Evolutionary conservation across 495 filamentous ascomycete genomes (phyloP).

Genomic region (Penicillium argentinense): DNA sequence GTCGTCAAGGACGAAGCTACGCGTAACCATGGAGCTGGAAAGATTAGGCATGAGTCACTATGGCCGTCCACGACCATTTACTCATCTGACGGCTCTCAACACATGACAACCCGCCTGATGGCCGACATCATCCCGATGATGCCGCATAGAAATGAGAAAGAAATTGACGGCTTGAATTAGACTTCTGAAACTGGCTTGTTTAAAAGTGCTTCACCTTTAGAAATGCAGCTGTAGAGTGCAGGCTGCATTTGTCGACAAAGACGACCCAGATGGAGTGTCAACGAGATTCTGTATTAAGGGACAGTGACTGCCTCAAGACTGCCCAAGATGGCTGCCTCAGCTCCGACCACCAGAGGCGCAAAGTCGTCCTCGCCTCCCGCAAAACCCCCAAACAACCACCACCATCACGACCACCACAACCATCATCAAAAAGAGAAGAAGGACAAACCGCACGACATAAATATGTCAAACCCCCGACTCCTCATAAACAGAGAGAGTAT

Average conservation of each 20-base stretch:
- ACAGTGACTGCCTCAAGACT: slow-evolving; percentile 8
- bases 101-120: slow-evolving; percentile 31
- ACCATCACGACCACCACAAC: slow-evolving; percentile 1
- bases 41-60: slow-evolving; percentile 10
- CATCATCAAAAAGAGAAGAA: background rate
- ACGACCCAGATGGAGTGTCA: slow-evolving; percentile 20
- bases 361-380: background rate
- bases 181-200: no score
- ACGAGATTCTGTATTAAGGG: slow-evolving; percentile 2
- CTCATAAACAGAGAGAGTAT: slow-evolving; percentile 47
- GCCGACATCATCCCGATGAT: slow-evolving; percentile 14
- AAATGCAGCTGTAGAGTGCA: slow-evolving; percentile 2
- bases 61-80: slow-evolving; percentile 9
- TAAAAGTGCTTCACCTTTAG: no score
- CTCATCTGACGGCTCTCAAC: slow-evolving; percentile 17
- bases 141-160: no score
- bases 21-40: no score
- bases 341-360: background rate
- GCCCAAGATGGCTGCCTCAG: slow-evolving; percentile 13
- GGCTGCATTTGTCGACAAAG: background rate
- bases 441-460: slow-evolving; percentile 28
- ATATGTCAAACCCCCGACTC: slow-evolving; percentile 43
- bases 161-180: background rate
- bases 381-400: slow-evolving; percentile 1
- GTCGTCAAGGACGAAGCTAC: no score